A percentile compares a stretch with the other conserved stretches of the same genome.
Conservation (phyloP, 768 basidiomycete genomes). For the Hebeloma cylindrosporum region DNA sequence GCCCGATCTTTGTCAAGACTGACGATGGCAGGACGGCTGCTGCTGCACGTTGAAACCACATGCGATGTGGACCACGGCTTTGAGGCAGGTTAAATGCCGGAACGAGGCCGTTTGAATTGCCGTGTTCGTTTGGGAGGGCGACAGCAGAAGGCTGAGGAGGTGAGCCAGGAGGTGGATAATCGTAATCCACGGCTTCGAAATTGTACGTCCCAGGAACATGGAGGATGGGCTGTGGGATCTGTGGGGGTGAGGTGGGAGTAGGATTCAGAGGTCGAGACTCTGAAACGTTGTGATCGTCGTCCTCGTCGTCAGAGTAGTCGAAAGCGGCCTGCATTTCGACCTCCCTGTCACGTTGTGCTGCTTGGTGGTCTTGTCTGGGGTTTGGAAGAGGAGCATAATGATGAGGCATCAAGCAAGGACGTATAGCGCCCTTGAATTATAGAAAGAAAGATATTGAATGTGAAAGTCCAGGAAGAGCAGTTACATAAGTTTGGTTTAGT, state of each 20-base stretch:
- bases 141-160: conserved; percentile 64
- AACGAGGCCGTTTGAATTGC: conserved; percentile 73
- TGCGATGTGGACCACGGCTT: conserved; percentile 33
- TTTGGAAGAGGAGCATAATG: conserved; percentile 72
- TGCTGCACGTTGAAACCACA: conserved; percentile 60
- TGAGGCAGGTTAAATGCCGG: conserved; percentile 46
- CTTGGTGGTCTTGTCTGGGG: conserved; percentile 44
- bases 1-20: conserved; percentile 46
- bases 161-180: conserved; percentile 80
- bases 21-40: conserved; percentile 55
- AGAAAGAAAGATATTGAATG: conserved; percentile 16
- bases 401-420: conserved; percentile 40
- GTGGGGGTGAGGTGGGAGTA: conserved; percentile 30
- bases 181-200: conserved; percentile 81
- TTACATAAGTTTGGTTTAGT: conserved; percentile 10
- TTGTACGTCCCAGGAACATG: conserved; percentile 57
- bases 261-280: conserved; percentile 58
- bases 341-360: conserved; percentile 44
- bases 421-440: conserved; percentile 6
- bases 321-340: conserved; percentile 85
- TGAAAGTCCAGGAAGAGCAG: neutral
- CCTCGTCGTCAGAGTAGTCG: conserved; percentile 74
- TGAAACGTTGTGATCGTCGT: conserved; percentile 49
- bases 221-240: conserved; percentile 21
- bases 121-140: conserved; percentile 68